Percentiles rank a stretch among this genome's conserved stretches.
Conservation (phyloP, 1,284 basidiomycete genomes). For the Bondarzewia mesenterica region DNA sequence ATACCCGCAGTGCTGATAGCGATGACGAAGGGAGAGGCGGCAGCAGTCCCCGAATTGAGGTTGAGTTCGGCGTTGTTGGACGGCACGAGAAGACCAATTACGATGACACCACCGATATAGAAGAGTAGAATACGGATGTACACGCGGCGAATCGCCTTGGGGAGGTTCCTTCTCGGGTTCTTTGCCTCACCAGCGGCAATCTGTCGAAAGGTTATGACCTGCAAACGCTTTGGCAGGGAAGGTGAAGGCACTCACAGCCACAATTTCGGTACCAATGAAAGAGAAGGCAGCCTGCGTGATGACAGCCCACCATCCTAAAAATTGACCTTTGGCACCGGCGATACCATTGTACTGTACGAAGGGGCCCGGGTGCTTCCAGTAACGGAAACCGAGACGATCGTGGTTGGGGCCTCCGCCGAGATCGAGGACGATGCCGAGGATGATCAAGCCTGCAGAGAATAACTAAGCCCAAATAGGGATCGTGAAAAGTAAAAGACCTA, state of each 20-base stretch:
- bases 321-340: constrained; percentile 37
- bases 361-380: constrained; percentile 48
- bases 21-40: constrained; percentile 78
- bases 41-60: constrained; percentile 49
- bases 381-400: constrained; percentile 42
- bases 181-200: constrained; percentile 75
- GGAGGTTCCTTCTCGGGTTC: constrained; percentile 61
- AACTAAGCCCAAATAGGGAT: neutral
- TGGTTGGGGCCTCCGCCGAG: constrained; percentile 51
- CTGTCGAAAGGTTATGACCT: constrained; percentile 7
- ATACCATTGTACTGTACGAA: constrained; percentile 38
- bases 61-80: constrained; percentile 53
- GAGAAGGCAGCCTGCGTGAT: constrained; percentile 62
- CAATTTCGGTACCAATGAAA: constrained; percentile 71
- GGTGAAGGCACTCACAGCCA: constrained; percentile 62
- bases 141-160: constrained; percentile 58
- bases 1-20: constrained; percentile 72
- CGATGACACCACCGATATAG: constrained; percentile 50
- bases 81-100: constrained; percentile 76
- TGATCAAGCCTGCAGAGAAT: constrained; percentile 27
- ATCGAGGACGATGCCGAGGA: constrained; percentile 52
- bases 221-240: too few species aligned
- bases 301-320: constrained; percentile 48
- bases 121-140: constrained; percentile 71
- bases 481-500: neutral